A percentile compares a stretch with the other conserved stretches of the same genome.
Evolutionary conservation across 768 basidiomycete species (phyloP).

Genomic region (Mycena vulgaris): DNA sequence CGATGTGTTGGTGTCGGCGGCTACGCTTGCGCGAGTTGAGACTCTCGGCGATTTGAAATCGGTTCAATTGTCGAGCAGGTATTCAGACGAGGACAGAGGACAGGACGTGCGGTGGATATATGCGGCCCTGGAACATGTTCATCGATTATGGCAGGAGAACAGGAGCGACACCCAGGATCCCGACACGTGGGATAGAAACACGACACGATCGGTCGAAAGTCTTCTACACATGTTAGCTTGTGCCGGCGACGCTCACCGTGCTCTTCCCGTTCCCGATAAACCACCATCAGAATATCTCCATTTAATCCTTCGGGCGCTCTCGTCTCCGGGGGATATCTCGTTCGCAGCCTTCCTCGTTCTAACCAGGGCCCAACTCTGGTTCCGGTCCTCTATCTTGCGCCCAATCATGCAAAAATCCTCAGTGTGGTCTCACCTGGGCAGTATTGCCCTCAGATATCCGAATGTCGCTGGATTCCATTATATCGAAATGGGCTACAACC

Average conservation of each 20-base stretch:
- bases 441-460: not conserved
- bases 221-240: not conserved
- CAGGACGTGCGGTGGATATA: slow-evolving; percentile 8
- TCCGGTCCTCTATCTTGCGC: not conserved
- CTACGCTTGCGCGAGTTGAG: not conserved
- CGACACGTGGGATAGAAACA: not conserved
- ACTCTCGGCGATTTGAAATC: not conserved
- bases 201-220: not conserved
- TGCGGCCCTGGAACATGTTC: slow-evolving; percentile 5
- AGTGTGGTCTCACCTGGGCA: not conserved
- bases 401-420: not conserved
- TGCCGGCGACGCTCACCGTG: not conserved
- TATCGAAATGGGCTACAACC: not conserved
- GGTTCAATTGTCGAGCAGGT: too few relatives aligned
- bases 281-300: not conserved
- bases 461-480: not conserved
- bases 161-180: not conserved
- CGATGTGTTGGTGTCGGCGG: not conserved
- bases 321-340: not conserved
- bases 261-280: not conserved
- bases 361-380: not conserved
- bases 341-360: not conserved
- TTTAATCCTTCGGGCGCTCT: not conserved
- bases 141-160: not conserved
- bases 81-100: too few relatives aligned